Percentiles rank a stretch among this genome's conserved stretches.
These are phyloP conservation scores for Globisporangium takayamanum DNA, from an alignment of 352 stramenopile species.

Conservation along the genomic window DNA sequence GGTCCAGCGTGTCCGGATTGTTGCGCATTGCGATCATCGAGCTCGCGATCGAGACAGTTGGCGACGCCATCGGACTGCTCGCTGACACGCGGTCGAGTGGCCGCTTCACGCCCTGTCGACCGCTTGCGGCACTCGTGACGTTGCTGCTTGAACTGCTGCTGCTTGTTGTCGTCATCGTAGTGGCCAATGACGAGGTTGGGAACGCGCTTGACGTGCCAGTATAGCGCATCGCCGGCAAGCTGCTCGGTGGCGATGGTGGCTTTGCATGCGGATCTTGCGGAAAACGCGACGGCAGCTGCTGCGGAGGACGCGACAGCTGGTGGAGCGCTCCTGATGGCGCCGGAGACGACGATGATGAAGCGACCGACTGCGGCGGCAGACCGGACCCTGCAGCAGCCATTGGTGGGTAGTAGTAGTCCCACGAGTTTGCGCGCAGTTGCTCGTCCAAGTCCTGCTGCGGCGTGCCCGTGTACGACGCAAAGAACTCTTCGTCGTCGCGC, in stretches of 20 bases:
- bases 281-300: slow-evolving; percentile 15
- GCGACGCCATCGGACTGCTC: slow-evolving; percentile 29
- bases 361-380: neutral
- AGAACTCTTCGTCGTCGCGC: slow-evolving; percentile 51
- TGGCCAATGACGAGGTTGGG: slow-evolving; percentile 9
- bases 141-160: neutral
- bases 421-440: slow-evolving; percentile 16
- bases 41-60: slow-evolving; percentile 41
- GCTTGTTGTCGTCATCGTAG: slow-evolving; percentile 4
- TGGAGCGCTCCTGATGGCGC: neutral
- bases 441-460: slow-evolving; percentile 30
- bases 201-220: slow-evolving; percentile 10
- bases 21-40: slow-evolving; percentile 71
- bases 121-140: neutral
- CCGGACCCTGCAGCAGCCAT: slow-evolving; percentile 1
- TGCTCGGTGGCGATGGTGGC: neutral
- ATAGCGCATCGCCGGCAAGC: slow-evolving; percentile 6
- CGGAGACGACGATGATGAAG: slow-evolving; percentile 1
- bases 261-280: slow-evolving; percentile 8
- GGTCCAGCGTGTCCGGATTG: slow-evolving; percentile 12
- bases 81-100: slow-evolving; percentile 20
- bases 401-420: slow-evolving; percentile 42
- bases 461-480: slow-evolving; percentile 29
- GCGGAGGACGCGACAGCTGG: slow-evolving; percentile 9
- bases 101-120: slow-evolving; percentile 41